These are phyloP conservation scores for Paramecium tetraurelia DNA, from an alignment of 73 alveolate species.

Conservation along the genomic window DNA sequence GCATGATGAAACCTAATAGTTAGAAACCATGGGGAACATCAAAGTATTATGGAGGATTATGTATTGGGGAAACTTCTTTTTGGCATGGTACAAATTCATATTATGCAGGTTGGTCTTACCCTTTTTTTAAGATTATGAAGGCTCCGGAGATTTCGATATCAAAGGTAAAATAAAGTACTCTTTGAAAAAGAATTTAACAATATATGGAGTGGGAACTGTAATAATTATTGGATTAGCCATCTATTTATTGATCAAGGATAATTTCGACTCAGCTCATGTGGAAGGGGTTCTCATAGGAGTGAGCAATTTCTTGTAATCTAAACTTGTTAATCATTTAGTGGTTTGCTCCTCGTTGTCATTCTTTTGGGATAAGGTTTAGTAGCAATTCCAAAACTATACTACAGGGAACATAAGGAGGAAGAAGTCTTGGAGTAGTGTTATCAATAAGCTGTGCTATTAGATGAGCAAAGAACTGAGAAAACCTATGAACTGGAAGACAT, in stretches of 20 bases:
- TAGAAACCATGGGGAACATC: not conserved
- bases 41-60: slow-evolving; percentile 45
- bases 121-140: slow-evolving; percentile 60
- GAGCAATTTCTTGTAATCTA: slow-evolving; percentile 47
- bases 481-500: slow-evolving; percentile 40
- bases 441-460: slow-evolving; percentile 36
- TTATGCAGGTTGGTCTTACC: slow-evolving; percentile 44
- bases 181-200: slow-evolving; percentile 29
- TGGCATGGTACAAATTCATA: slow-evolving; percentile 16
- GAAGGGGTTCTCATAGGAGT: slow-evolving; percentile 57
- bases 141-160: slow-evolving; percentile 49
- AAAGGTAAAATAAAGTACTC: slow-evolving; percentile 3
- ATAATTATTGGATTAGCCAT: slow-evolving; percentile 26
- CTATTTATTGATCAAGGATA: slow-evolving; percentile 3
- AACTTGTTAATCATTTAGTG: not conserved
- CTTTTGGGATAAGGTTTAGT: slow-evolving; percentile 54
- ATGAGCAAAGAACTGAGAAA: slow-evolving; percentile 38
- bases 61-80: slow-evolving; percentile 53
- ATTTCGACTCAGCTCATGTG: not conserved
- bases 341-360: slow-evolving; percentile 45
- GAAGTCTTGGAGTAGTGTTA: slow-evolving; percentile 44
- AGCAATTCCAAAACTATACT: slow-evolving; percentile 50
- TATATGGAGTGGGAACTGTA: slow-evolving; percentile 12
- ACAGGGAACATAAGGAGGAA: slow-evolving; percentile 56
- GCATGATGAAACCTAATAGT: not conserved